phyloP scores from a whole-genome alignment of 768 basidiomycete species.

The Daedaleopsis nitida region DNA sequence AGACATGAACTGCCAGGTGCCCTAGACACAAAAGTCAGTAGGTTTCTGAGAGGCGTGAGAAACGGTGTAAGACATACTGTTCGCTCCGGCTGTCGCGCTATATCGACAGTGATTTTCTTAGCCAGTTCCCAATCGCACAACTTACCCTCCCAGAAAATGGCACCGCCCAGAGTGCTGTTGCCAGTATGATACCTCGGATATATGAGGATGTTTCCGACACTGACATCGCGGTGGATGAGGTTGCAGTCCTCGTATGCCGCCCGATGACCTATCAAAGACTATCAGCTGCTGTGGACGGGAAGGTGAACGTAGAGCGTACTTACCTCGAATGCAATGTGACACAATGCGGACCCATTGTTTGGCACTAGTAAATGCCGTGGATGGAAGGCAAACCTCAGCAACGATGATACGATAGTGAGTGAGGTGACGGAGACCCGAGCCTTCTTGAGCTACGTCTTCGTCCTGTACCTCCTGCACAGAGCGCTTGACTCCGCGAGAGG shows the following conservation, averaged over 20 bases:
- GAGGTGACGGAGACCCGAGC: not conserved
- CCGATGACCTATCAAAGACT: not conserved
- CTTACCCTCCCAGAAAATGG: no score
- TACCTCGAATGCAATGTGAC: not conserved
- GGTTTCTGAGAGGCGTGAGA: no score
- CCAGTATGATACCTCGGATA: not conserved
- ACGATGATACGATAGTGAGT: constrained; percentile 15
- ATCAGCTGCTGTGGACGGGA: not conserved
- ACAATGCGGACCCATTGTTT: not conserved
- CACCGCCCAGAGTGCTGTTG: not conserved
- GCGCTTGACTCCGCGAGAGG: not conserved
- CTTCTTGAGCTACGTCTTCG: not conserved
- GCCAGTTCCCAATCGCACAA: no score
- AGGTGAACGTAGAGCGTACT: not conserved
- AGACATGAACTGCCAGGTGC: constrained; percentile 27
- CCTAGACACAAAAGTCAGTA: no score
- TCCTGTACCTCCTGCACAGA: not conserved
- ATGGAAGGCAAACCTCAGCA: constrained; percentile 9
- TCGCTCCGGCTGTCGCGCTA: no score
- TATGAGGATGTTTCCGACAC: not conserved
- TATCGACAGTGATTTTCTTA: no score
- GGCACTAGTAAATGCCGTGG: not conserved
- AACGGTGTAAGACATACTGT: no score
- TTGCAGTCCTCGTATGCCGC: constrained; percentile 4
- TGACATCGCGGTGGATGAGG: constrained; percentile 13